A percentile compares a stretch with the other conserved stretches of the same genome.
Conservation (phyloP, 805 yeast genomes). For the Candida ipomoeae region DNA sequence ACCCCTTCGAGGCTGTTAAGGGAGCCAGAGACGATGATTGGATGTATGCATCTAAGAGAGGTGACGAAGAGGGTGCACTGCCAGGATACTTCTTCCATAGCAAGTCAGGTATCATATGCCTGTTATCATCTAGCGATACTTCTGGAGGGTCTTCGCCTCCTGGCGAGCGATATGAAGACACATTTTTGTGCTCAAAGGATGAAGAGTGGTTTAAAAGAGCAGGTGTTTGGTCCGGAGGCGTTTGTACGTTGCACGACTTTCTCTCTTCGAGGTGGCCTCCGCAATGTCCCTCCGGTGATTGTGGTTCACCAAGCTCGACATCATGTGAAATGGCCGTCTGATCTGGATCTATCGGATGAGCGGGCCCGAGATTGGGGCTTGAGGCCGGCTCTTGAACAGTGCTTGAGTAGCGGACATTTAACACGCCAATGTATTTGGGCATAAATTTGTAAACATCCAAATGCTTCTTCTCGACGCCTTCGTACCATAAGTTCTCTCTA, state of each 20-base stretch:
- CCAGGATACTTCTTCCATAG: slow-evolving; percentile 60
- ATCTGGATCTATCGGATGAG: neutral
- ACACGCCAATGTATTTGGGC: slow-evolving; percentile 93
- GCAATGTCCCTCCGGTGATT: neutral
- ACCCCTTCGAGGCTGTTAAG: slow-evolving; percentile 10
- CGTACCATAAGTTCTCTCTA: slow-evolving; percentile 90
- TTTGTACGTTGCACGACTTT: neutral
- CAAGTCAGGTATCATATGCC: slow-evolving; percentile 84
- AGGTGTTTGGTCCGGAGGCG: neutral
- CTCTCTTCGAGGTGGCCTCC: neutral
- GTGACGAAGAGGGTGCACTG: slow-evolving; percentile 19
- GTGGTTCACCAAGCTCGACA: neutral
- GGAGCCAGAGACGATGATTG: slow-evolving; percentile 7
- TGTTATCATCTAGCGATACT: slow-evolving; percentile 88
- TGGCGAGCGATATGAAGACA: neutral
- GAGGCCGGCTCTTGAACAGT: slow-evolving; percentile 31
- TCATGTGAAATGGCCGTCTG: neutral
- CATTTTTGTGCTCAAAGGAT: neutral
- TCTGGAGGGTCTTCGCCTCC: slow-evolving; percentile 50
- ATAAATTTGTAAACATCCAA: slow-evolving; percentile 74
- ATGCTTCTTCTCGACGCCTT: slow-evolving; percentile 74
- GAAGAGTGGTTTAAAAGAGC: neutral
- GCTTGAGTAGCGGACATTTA: slow-evolving; percentile 79
- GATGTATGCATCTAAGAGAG: slow-evolving; percentile 6
- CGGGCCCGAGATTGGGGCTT: slow-evolving; percentile 11